phyloP scores from a whole-genome alignment of 805 yeast genomes.

The Metschnikowia noctiluminum region DNA sequence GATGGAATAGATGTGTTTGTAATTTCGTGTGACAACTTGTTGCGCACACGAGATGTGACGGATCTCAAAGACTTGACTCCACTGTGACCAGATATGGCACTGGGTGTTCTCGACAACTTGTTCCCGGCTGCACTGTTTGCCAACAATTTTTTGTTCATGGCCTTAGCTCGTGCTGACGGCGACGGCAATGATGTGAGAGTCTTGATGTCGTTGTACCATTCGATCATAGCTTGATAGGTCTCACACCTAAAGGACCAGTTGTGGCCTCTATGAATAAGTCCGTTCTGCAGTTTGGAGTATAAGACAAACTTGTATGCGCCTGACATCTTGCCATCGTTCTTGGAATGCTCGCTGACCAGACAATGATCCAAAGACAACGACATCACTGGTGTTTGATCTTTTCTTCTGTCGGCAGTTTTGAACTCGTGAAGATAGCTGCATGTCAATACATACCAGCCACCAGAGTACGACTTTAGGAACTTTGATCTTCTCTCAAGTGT shows the following conservation, averaged over 20 bases:
- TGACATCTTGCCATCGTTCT: constrained; percentile 56
- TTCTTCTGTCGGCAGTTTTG: constrained; percentile 75
- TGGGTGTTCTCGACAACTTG: constrained; percentile 14
- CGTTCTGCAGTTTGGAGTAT: constrained; percentile 65
- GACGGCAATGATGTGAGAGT: constrained; percentile 59
- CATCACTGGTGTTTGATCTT: constrained; percentile 79
- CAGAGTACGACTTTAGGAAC: constrained; percentile 84
- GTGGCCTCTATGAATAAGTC: constrained; percentile 75
- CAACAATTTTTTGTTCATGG: constrained; percentile 24
- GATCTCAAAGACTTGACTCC: constrained; percentile 13
- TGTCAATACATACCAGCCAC: constrained; percentile 88
- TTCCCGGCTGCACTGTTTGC: constrained; percentile 10
- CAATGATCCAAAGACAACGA: constrained; percentile 78
- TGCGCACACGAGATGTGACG: constrained; percentile 6
- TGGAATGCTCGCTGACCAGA: constrained; percentile 77
- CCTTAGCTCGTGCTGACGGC: constrained; percentile 55
- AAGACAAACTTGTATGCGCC: constrained; percentile 75
- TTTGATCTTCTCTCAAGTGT: constrained; percentile 86
- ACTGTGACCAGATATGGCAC: constrained; percentile 11
- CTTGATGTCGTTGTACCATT: constrained; percentile 81
- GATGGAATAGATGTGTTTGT: constrained; percentile 6
- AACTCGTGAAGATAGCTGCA: constrained; percentile 88
- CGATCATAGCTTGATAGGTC: constrained; percentile 70
- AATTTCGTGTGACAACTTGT: constrained; percentile 4
- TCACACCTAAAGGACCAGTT: constrained; percentile 96